phyloP scores from a whole-genome alignment of 805 yeast genomes.

The Sugiyamaella qingdaonensis region DNA sequence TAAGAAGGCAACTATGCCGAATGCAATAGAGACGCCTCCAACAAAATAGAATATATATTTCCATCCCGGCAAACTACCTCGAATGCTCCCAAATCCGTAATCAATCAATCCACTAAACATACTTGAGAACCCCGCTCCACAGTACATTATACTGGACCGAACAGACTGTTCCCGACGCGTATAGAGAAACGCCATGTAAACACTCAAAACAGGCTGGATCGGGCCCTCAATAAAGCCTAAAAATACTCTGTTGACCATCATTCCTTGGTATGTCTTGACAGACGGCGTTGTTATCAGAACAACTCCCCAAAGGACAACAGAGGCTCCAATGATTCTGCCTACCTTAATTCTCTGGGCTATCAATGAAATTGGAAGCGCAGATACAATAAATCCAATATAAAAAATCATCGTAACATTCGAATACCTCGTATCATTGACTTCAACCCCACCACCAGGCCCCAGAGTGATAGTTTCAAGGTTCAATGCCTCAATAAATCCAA shows the following conservation, averaged over 20 bases:
- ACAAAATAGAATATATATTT: conserved; percentile 48
- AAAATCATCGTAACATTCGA: conserved; percentile 43
- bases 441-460: conserved; percentile 8
- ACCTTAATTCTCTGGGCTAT: conserved; percentile 29
- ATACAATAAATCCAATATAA: conserved; percentile 44
- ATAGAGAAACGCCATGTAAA: conserved; percentile 57
- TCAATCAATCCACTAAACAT: conserved; percentile 46
- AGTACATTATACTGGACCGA: conserved; percentile 41
- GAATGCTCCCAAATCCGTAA: conserved; percentile 39
- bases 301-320: conserved; percentile 18
- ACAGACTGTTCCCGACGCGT: conserved; percentile 42
- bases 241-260: conserved; percentile 44
- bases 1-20: conserved; percentile 23
- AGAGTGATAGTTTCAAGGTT: conserved; percentile 30
- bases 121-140: conserved; percentile 40
- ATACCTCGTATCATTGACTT: conserved; percentile 18
- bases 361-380: conserved; percentile 42
- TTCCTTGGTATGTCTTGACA: conserved; percentile 44
- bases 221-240: conserved; percentile 51
- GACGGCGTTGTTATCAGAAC: conserved; percentile 18
- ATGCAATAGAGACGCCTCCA: conserved; percentile 44
- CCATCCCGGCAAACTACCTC: conserved; percentile 38
- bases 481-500: conserved; percentile 38
- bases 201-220: conserved; percentile 53
- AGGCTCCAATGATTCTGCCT: conserved; percentile 13